These are phyloP conservation scores for Trametes villosa DNA, from an alignment of 768 basidiomycete genomes.

Conservation along the genomic window DNA sequence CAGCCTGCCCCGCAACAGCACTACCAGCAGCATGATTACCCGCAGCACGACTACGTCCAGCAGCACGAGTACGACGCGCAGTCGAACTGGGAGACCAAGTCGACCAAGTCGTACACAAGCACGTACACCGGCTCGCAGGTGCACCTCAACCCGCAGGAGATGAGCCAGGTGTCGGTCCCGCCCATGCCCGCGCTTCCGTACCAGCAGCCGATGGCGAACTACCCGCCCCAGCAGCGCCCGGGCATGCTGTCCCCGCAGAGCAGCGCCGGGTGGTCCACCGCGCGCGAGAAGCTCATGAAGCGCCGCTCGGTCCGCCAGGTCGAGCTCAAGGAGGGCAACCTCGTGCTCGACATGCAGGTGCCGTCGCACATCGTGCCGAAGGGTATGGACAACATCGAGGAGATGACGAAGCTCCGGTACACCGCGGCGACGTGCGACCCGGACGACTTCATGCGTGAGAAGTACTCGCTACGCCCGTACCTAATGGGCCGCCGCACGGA, in stretches of 20 bases:
- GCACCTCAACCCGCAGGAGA: slow-evolving; percentile 69
- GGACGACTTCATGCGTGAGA: slow-evolving; percentile 79
- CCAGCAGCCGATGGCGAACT: slow-evolving; percentile 47
- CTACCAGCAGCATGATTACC: slow-evolving; percentile 19
- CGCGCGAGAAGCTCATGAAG: slow-evolving; percentile 82
- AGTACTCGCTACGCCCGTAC: slow-evolving; percentile 80
- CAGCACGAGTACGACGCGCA: slow-evolving; percentile 31
- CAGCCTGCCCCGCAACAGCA: slow-evolving; percentile 18
- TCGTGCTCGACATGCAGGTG: slow-evolving; percentile 83
- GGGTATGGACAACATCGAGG: slow-evolving; percentile 63
- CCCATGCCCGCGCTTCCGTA: slow-evolving; percentile 62
- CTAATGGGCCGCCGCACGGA: slow-evolving; percentile 83
- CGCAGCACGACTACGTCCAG: no score
- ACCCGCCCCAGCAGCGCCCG: slow-evolving; percentile 63
- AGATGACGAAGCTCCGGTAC: slow-evolving; percentile 85
- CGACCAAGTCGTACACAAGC: slow-evolving; percentile 66
- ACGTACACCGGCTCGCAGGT: slow-evolving; percentile 71
- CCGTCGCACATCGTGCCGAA: slow-evolving; percentile 80
- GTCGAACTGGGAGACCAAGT: slow-evolving; percentile 50
- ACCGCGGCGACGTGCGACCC: slow-evolving; percentile 91
- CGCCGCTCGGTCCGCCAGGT: slow-evolving; percentile 79
- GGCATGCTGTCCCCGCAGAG: slow-evolving; percentile 51
- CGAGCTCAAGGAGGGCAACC: slow-evolving; percentile 78
- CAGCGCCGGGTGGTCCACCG: slow-evolving; percentile 63
- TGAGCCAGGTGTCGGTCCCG: slow-evolving; percentile 54